phyloP scores from a whole-genome alignment of 2,329 filamentous ascomycete species.

The Alternaria viburni region DNA sequence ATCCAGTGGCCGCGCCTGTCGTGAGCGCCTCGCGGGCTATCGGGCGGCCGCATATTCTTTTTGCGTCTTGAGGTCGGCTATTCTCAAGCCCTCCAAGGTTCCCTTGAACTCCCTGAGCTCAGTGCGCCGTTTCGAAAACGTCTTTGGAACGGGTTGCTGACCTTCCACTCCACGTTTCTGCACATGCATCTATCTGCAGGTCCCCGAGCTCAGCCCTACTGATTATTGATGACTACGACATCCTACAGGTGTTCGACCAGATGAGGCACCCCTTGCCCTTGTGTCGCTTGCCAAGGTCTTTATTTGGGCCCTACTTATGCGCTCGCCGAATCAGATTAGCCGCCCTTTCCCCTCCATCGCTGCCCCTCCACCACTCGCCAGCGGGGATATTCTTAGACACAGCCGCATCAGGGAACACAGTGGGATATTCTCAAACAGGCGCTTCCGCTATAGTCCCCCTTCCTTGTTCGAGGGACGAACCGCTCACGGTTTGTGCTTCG shows the following conservation, averaged over 20 bases:
- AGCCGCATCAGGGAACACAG: constrained; percentile 39
- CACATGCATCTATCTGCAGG: constrained; percentile 26
- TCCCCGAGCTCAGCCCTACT: constrained; percentile 39
- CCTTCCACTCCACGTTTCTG: constrained; percentile 12
- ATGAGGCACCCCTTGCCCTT: constrained; percentile 20
- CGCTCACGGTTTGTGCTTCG: constrained; percentile 29
- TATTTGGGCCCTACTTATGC: constrained; percentile 25
- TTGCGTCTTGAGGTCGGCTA: constrained; percentile 6
- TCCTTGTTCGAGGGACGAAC: constrained; percentile 34
- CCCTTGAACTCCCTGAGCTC: background rate
- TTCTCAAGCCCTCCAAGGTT: background rate
- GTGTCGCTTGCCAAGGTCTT: constrained; percentile 32
- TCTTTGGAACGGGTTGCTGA: constrained; percentile 26
- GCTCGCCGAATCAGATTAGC: constrained; percentile 39
- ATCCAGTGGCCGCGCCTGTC: constrained; percentile 19
- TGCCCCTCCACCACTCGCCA: constrained; percentile 28
- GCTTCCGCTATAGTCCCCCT: constrained; percentile 37
- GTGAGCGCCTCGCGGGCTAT: constrained; percentile 19
- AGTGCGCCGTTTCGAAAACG: constrained; percentile 1
- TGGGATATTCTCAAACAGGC: constrained; percentile 44
- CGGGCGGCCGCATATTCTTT: constrained; percentile 7
- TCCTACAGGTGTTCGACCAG: constrained; percentile 15
- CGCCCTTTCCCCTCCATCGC: constrained; percentile 34
- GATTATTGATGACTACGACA: constrained; percentile 35
- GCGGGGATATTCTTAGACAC: constrained; percentile 47